Evolutionary conservation across 2,329 filamentous ascomycete genomes (phyloP).

Genomic region (Neophaeococcomyces aloes): DNA sequence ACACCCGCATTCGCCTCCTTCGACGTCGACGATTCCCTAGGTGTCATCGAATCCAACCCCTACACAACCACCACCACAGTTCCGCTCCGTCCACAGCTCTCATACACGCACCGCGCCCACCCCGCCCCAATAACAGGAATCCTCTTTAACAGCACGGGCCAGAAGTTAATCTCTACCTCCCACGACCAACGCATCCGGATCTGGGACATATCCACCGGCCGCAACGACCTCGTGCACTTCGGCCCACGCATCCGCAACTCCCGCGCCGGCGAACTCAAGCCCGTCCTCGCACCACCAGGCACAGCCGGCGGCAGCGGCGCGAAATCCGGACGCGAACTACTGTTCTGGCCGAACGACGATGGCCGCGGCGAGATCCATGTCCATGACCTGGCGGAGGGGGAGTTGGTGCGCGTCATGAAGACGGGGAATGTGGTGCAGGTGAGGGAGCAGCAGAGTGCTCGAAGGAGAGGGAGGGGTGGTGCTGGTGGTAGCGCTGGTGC

Average conservation of each 20-base stretch:
- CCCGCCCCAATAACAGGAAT: constrained; percentile 73
- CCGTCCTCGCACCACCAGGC: constrained; percentile 53
- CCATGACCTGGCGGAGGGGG: constrained; percentile 69
- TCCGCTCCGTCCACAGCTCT: constrained; percentile 26
- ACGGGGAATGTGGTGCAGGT: constrained; percentile 42
- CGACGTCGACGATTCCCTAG: constrained; percentile 73
- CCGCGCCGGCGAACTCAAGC: constrained; percentile 43
- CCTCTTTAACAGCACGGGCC: constrained; percentile 71
- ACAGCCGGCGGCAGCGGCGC: constrained; percentile 33
- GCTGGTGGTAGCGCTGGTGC: not conserved
- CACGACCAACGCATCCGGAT: constrained; percentile 77
- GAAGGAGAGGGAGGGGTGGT: constrained; percentile 25
- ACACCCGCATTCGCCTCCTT: constrained; percentile 65
- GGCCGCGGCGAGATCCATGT: constrained; percentile 60
- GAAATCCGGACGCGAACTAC: constrained; percentile 47
- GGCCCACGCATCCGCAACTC: constrained; percentile 69
- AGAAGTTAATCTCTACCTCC: constrained; percentile 65
- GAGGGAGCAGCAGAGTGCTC: constrained; percentile 29
- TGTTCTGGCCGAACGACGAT: constrained; percentile 72
- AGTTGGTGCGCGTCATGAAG: constrained; percentile 58
- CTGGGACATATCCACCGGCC: constrained; percentile 71
- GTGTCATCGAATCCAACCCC: constrained; percentile 40
- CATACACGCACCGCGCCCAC: constrained; percentile 53
- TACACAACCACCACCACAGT: constrained; percentile 13
- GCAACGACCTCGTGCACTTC: constrained; percentile 82